These are phyloP conservation scores for Magnusiomyces suaveolens DNA, from an alignment of 1,139 yeast species.

Conservation along the genomic window DNA sequence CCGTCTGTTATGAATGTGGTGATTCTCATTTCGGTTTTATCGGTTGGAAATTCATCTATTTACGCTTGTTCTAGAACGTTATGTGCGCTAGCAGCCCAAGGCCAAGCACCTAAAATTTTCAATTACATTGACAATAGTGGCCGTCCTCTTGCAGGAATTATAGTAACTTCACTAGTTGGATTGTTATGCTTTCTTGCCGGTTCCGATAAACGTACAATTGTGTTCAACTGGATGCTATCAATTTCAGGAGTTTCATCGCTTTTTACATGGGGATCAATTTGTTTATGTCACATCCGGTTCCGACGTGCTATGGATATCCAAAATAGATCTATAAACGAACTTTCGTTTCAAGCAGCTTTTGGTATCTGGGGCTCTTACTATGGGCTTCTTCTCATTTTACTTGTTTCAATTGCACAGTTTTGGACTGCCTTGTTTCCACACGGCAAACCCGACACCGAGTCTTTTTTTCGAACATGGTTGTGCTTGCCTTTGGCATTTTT, in stretches of 20 bases:
- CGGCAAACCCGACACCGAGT: constrained; percentile 35
- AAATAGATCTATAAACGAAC: constrained; percentile 54
- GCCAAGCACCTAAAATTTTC: constrained; percentile 64
- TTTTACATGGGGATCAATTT: constrained; percentile 74
- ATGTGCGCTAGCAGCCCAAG: constrained; percentile 72
- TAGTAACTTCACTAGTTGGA: constrained; percentile 49
- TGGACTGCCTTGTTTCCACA: constrained; percentile 67
- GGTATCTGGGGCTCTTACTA: constrained; percentile 64
- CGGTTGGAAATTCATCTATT: constrained; percentile 69
- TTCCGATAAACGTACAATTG: constrained; percentile 58
- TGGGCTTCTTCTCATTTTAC: constrained; percentile 51
- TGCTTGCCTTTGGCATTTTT: constrained; percentile 44
- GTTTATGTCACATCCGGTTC: constrained; percentile 67
- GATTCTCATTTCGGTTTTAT: constrained; percentile 57
- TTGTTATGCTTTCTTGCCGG: constrained; percentile 59
- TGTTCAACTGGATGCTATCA: constrained; percentile 73
- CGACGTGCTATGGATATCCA: constrained; percentile 61
- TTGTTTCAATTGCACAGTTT: constrained; percentile 69
- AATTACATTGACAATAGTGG: constrained; percentile 68
- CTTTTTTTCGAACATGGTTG: constrained; percentile 46
- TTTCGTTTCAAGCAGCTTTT: constrained; percentile 59
- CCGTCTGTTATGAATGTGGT: constrained; percentile 69
- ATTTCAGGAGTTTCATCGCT: constrained; percentile 71
- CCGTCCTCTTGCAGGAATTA: constrained; percentile 63
- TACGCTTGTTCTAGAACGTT: constrained; percentile 75